Evolutionary conservation across 306 rosid species (phyloP), one percentile per base, ranked within the genome.

Genomic region (Rosa lucieae): DNA sequence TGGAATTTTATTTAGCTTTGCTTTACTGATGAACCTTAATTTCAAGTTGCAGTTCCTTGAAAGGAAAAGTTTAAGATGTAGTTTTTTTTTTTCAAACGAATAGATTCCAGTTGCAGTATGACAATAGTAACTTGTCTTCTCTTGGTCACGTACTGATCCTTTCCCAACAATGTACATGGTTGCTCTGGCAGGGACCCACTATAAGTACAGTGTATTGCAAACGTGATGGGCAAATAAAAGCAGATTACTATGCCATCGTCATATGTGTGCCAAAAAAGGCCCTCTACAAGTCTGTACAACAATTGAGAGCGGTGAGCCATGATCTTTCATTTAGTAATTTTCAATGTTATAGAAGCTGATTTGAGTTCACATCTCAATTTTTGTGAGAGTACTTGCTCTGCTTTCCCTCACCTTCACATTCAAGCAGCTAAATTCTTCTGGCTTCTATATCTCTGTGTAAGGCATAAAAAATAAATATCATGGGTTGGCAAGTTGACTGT

Each of bases 251-350:
- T 67, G 99, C 98, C 76, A 88, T 95, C 1, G 97, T 90, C 80
- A 91, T 95, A 78, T 92, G 99, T 37, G 98, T 95, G 72, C 96
- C 97, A 29, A 90, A 93, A 84, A 93, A 88, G 71, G 88, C 82
- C 5, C 83, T 95, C 42, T 95, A 95, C 91, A 91, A 95, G 83
- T 90, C 97, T 59, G 89, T 95, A 10, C 93, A 86, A 80, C 99
- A 93, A 72, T 80, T 91, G 71, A 88, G 99, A 87, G 94, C 89
- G 80, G 99, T 95, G 83, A 93, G 99, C 83, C 70, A 47, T 58
- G 13, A 76, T 26, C 40, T 29, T 29, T 18, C 35, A 17, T 40
- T 40, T 8, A 32, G 43, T 39, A 18, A 4, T 62, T 23, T 48
- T 61, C 9, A 21, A 15, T 63, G 17, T 73, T 26, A 10, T 29